phyloP scores from a whole-genome alignment of 1,139 yeast species.

The Nakaseomyces glabratus region DNA sequence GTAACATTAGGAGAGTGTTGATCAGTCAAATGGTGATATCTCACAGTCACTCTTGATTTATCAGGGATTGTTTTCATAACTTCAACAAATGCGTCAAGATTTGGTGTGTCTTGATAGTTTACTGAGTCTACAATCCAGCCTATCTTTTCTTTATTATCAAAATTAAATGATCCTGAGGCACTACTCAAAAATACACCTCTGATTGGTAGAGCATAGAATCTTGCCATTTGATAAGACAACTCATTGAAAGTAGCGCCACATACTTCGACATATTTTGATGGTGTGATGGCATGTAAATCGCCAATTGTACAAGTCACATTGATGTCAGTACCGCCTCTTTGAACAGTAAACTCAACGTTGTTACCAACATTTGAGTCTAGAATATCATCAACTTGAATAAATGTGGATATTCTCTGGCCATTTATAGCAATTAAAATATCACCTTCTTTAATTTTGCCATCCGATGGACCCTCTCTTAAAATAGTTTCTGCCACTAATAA shows the following conservation, averaged over 20 bases:
- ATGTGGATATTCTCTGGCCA: conserved; percentile 55
- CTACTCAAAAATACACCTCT: conserved; percentile 74
- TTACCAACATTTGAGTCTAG: conserved; percentile 64
- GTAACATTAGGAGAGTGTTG: conserved; percentile 61
- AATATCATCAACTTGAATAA: conserved; percentile 76
- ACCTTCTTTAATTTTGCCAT: conserved; percentile 67
- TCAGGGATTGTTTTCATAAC: conserved; percentile 77
- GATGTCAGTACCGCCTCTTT: conserved; percentile 64
- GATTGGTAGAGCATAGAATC: conserved; percentile 75
- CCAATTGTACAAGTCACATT: conserved; percentile 49
- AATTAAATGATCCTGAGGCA: conserved; percentile 69
- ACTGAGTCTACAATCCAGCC: conserved; percentile 75
- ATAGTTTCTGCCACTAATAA: conserved; percentile 76
- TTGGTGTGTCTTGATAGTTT: conserved; percentile 65
- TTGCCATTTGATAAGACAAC: conserved; percentile 79
- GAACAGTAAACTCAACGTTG: conserved; percentile 49
- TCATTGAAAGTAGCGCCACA: conserved; percentile 84
- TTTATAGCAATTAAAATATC: conserved; percentile 73
- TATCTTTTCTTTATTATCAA: conserved; percentile 48
- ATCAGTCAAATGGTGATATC: conserved; percentile 73
- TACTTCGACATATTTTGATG: conserved; percentile 69
- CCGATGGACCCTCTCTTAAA: conserved; percentile 83
- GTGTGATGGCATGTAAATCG: conserved; percentile 75
- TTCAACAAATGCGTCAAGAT: conserved; percentile 64
- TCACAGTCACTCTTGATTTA: conserved; percentile 57